Evolutionary conservation across 768 basidiomycete species (phyloP), one percentile per base, ranked within the genome.

Genomic region (Russula sp.): DNA sequence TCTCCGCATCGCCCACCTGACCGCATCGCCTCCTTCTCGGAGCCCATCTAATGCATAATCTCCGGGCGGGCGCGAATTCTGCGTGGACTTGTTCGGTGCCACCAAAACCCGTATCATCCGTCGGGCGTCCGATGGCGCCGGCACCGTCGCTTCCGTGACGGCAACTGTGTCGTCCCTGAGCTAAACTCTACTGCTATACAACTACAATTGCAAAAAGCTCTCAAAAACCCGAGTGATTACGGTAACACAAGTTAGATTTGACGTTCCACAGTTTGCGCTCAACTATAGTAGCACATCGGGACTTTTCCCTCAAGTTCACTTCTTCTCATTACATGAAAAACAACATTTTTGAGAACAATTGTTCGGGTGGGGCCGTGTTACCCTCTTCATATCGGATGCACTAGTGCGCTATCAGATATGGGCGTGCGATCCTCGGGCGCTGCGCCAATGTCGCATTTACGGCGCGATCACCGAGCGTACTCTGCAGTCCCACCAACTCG

Each of bases 1-100:
- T 65, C 64, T 65, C 64, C 64, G 55, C 64, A 65, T 65, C 59
- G 55, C 32, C 16, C 64, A 65, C 64, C 64, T 65, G 64, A 65
- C 63, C 44, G 24, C n/a, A 26, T 46, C 18, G 36, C 59, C 53
- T 32, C 59, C 46, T 55, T 30, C 54, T 65, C 36, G 46, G 63
- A 32, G 48, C 63, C 40, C 58, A 51, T 55, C 26, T 48, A 46
- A 32, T 60, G 53, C 60, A 46, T 65, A 61, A 61, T 61, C 24
- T 61, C 59, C 64, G 59, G 50, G 26, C 22, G 60, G 59, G 54
- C 40, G 59, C 49, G 49, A 55, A 46, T 61, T 65, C 48, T 61
- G 64, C 64, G 64, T 61, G 59, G 59, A 59, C 55, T 52, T 46
- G 61, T 61, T 65, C 59, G 60, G 64, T 65, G 64, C 60, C 63